Evolutionary conservation across 371 early-diverging fungal species (phyloP).

Genomic region (Blyttiomyces sp.): DNA sequence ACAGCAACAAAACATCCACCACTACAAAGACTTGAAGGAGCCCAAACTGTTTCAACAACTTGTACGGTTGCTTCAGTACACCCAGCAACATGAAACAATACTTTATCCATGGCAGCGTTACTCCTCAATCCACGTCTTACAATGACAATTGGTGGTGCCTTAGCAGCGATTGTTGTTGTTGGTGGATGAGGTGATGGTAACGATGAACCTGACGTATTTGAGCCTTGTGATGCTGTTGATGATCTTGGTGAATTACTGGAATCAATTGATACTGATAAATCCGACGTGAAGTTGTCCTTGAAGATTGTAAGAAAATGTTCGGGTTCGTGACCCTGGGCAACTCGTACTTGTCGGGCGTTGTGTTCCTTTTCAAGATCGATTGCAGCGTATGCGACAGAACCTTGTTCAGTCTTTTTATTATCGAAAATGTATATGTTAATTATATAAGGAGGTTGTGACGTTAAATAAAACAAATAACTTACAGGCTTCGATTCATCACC

Average conservation of each 20-base stretch:
- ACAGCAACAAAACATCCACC: conserved; percentile 18
- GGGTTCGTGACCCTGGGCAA: conserved; percentile 36
- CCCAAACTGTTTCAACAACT: conserved; percentile 26
- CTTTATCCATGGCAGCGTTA: not conserved
- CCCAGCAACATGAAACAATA: conserved; percentile 20
- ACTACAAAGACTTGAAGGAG: conserved; percentile 10
- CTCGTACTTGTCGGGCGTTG: conserved; percentile 26
- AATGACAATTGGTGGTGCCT: conserved; percentile 5
- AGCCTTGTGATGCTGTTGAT: not conserved
- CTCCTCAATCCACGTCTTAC: conserved; percentile 17
- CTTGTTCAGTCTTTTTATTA: conserved; percentile 32
- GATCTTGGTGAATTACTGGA: not conserved
- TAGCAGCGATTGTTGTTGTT: too few relatives aligned
- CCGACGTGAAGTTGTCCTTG: not conserved
- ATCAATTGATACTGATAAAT: not conserved
- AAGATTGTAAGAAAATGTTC: conserved; percentile 32
- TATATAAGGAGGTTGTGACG: too few relatives aligned
- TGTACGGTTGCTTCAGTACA: not conserved
- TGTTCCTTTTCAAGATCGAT: conserved; percentile 27
- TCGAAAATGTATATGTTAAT: conserved; percentile 1
- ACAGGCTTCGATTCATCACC: conserved; percentile 29
- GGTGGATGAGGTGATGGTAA: not conserved
- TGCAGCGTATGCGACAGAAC: conserved; percentile 28
- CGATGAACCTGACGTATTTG: not conserved
- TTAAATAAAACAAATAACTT: not conserved